These are phyloP conservation scores for Lolium rigidum DNA, from an alignment of 176 grass and related monocot genomes.

Conservation along the genomic window DNA sequence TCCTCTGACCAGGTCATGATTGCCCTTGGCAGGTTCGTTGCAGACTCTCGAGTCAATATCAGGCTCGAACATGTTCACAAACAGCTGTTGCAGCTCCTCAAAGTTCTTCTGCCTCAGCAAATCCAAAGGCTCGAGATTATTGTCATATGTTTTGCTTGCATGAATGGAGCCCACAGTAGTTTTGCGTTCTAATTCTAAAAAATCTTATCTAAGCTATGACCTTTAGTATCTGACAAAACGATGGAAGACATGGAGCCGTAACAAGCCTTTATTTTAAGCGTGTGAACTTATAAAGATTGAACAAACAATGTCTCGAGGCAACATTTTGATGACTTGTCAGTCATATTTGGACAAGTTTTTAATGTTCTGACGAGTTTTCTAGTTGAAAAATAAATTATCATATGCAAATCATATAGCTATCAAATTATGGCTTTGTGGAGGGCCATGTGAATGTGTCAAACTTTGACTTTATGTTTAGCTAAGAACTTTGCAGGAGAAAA, in stretches of 20 bases:
- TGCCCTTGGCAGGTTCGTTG: constrained; percentile 28
- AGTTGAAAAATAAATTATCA: too few relatives aligned
- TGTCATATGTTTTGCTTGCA: constrained; percentile 41
- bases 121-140: constrained; percentile 20
- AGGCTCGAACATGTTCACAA: constrained; percentile 82
- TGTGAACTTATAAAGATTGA: too few relatives aligned
- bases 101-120: constrained; percentile 84
- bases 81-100: constrained; percentile 86
- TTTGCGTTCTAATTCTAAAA: too few relatives aligned
- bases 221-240: too few relatives aligned
- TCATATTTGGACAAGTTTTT: too few relatives aligned
- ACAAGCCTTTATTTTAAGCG: constrained; percentile 45
- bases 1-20: constrained; percentile 24
- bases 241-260: constrained; percentile 10
- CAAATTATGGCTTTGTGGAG: too few relatives aligned
- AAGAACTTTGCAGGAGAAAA: neutral
- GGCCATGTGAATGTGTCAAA: too few relatives aligned
- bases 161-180: constrained; percentile 5
- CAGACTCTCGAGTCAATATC: constrained; percentile 71
- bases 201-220: too few relatives aligned
- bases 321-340: too few relatives aligned
- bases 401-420: too few relatives aligned
- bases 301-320: too few relatives aligned
- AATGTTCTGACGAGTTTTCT: too few relatives aligned
- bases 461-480: neutral